Base-by-base conservation (phyloP, 78 protist genomes). In the Acrasis kona region DNA sequence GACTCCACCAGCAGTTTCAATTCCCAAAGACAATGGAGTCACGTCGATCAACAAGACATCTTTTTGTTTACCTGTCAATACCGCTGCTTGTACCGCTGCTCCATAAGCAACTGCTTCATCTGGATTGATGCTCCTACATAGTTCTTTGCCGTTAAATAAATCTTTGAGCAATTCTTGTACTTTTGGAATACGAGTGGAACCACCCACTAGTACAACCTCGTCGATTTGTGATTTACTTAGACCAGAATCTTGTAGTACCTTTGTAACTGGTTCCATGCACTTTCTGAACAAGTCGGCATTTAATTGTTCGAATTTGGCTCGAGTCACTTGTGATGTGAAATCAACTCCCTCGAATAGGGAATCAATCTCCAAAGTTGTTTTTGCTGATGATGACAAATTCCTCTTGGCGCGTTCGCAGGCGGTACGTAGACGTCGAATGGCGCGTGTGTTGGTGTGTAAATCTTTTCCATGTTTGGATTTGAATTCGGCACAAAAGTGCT, bases 241-340 rank as follows among this genome's bases (percentile, higher is more conserved):
- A 93, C n/a, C n/a, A n/a, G n/a, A n/a, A n/a, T n/a, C n/a, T n/a
- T n/a, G n/a, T n/a, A n/a, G n/a, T n/a, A n/a, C 98, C 68, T 74
- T 79, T 39, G 65, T 2, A 57, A 98, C 98, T 31, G 99, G 99
- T 30, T 50, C 83, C n/a, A 98, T 70, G 19, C 97, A 92, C 73
- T 71, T 64, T 76, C 84, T 70, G 98, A 96, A 96, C 32, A 96
- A 89, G 80, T 96, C 99, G 73, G 64, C 68, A 89, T 90, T 90
- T 38, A 97, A 90, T 87, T 96, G 99, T 87, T 98, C 99, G 81
- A 97, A 98, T 70, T 87, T 87, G 74, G 99, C 99, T n/a, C 99
- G 94, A 64, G 99, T 93, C 30, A 98, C 77, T n/a, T 96, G 88
- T 81, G 85, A 95, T 39, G 87, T 50, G 81, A 97, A 87, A 91